Evolutionary conservation across 75 land plant genomes (phyloP).

Genomic region (Chamaecyparis obtusa): DNA sequence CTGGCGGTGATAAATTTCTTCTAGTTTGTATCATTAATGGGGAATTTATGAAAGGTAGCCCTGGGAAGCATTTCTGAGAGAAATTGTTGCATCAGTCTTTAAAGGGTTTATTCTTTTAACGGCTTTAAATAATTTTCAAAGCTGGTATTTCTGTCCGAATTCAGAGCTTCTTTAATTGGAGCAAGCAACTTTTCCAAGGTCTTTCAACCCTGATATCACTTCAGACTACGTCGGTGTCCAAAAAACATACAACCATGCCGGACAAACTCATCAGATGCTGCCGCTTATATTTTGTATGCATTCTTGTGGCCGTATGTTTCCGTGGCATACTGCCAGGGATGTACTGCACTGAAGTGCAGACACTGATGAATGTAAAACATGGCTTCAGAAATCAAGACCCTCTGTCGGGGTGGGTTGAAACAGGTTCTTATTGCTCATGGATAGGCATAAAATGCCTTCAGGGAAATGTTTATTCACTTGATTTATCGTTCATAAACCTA

Average conservation of each 20-base stretch:
- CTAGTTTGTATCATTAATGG: neutral
- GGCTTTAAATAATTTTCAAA: neutral
- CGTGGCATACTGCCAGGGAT: neutral
- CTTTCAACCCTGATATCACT: neutral
- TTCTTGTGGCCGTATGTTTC: neutral
- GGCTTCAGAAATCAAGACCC: conserved; percentile 1
- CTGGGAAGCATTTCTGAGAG: too few relatives aligned
- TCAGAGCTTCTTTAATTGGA: neutral
- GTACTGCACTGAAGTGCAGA: neutral
- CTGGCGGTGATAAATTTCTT: neutral
- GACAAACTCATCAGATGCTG: neutral
- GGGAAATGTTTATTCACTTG: conserved; percentile 18
- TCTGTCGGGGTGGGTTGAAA: conserved; percentile 34
- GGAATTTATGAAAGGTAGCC: too few relatives aligned
- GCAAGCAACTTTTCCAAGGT: neutral
- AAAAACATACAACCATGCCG: neutral
- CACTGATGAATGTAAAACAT: neutral
- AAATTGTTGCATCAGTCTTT: neutral
- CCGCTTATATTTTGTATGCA: neutral
- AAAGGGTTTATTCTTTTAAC: neutral
- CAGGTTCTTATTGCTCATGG: conserved; percentile 47
- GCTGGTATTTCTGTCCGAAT: neutral
- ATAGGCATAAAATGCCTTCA: conserved; percentile 43
- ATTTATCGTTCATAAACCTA: conserved; percentile 21
- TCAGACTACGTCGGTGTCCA: neutral